These are phyloP conservation scores for Hirschfeldia incana DNA, from an alignment of 345 rosid genomes.

Conservation along the genomic window DNA sequence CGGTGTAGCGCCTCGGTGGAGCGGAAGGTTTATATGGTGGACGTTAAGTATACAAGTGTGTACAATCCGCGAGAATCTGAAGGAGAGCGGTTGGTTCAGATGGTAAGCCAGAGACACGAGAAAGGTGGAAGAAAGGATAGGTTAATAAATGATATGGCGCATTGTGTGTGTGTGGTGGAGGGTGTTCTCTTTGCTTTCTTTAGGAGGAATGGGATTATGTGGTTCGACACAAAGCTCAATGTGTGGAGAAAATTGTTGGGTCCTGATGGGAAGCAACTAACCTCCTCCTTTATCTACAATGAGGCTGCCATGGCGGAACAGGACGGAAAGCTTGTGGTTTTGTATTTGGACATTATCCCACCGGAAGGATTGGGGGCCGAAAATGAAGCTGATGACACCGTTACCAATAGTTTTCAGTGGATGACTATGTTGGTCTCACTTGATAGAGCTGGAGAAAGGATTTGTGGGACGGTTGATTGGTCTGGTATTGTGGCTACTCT, in stretches of 20 bases:
- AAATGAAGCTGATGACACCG: background rate
- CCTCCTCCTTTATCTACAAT: background rate
- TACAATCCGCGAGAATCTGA: background rate
- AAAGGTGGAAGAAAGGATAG: background rate
- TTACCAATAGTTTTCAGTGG: background rate
- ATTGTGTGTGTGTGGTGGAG: background rate
- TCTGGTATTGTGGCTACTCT: too few relatives aligned
- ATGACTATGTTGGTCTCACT: background rate
- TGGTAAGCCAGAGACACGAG: background rate
- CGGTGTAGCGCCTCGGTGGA: background rate
- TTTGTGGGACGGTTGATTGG: too few relatives aligned
- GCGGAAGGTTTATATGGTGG: background rate
- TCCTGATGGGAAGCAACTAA: background rate
- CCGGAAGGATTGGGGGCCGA: too few relatives aligned
- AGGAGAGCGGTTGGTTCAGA: background rate
- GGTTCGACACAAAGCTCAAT: background rate
- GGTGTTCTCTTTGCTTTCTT: background rate
- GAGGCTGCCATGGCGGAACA: background rate
- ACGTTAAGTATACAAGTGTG: too few relatives aligned
- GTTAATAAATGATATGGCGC: background rate
- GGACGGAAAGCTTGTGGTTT: background rate
- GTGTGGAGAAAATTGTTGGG: background rate
- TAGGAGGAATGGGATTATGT: background rate
- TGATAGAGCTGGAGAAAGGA: too few relatives aligned
- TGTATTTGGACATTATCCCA: too few relatives aligned